Base-by-base conservation (phyloP, 306 rosid genomes). In the Medicago ruthenica region DNA sequence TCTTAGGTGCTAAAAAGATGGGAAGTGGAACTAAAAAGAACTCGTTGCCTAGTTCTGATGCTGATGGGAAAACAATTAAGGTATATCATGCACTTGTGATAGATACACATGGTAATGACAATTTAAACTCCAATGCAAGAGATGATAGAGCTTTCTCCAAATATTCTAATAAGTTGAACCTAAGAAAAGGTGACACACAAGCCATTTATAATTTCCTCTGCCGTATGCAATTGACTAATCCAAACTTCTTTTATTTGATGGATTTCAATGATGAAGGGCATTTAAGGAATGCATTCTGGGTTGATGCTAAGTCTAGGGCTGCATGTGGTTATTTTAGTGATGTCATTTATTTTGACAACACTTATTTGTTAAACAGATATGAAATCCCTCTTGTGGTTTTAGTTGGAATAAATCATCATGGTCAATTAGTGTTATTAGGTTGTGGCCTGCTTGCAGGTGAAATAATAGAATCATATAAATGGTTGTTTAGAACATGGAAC, bases 241-340 rank as follows among this genome's bases (percentile, higher is more conserved):
- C 96, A 21, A 90, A 91, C 83, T 94, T 94, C 91, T 94, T 89
- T 81, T 91, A 94, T 91, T 83, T 85, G 86, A 90, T 88, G 97
- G 98, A 94, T 86, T 79, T 94, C 76, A 88, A 87, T 58, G 93
- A 91, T 0, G 96, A 94, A 71, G 97, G 98, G 50, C 83, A 81
- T 67, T 75, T 94, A 79, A 87, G 95, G 79, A 94, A 94, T 84
- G 91, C 76, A 60, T 85, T 94, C 70, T 94, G 98, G 98, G 86
- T 83, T 54, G 97, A 94, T 74, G 87, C 89, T 14, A 86, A 94
- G 80, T 87, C 97, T 24, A 88, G 89, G 84, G 98, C 91, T 74
- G 93, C 97, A 0, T 89, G 97, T 79, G 85, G 88, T 73, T 94
- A 87, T 80, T 94, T 94, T 86, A 70, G 87, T 4, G 98, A 94